A percentile compares a stretch with the other conserved stretches of the same genome.
phyloP scores from a whole-genome alignment of 371 early-diverging fungal species.

The Apophysomyces sp. region DNA sequence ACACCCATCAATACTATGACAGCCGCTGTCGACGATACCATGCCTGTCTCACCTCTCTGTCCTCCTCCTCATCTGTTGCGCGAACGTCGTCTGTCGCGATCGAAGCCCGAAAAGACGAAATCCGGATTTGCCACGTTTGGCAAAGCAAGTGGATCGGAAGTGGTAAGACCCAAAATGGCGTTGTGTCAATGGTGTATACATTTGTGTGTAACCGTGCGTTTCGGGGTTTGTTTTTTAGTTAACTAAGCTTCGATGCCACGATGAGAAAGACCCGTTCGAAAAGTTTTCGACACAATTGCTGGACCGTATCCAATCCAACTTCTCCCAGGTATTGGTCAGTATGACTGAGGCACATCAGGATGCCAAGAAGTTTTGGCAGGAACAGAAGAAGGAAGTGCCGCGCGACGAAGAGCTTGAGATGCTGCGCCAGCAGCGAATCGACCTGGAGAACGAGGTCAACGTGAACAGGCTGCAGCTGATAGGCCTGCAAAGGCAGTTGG shows the following conservation, averaged over 20 bases:
- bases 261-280: slow-evolving; percentile 10
- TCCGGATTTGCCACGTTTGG: background rate
- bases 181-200: too few species aligned
- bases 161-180: slow-evolving; percentile 27
- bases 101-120: background rate
- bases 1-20: background rate
- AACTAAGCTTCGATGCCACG: background rate
- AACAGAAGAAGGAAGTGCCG: slow-evolving; percentile 34
- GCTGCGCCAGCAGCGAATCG: slow-evolving; percentile 18
- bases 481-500: slow-evolving; percentile 19
- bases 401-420: slow-evolving; percentile 11
- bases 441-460: slow-evolving; percentile 22
- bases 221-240: background rate
- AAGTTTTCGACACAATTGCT: slow-evolving; percentile 17
- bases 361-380: slow-evolving; percentile 33
- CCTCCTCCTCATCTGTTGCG: slow-evolving; percentile 40
- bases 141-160: background rate
- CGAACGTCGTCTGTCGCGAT: slow-evolving; percentile 26
- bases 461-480: slow-evolving; percentile 13
- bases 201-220: background rate
- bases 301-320: slow-evolving; percentile 23
- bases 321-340: slow-evolving; percentile 33
- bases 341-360: slow-evolving; percentile 33
- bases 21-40: background rate
- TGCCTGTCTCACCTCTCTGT: slow-evolving; percentile 26